Conservation (phyloP, 768 basidiomycete species). For the Xanthoconium purpureum region DNA sequence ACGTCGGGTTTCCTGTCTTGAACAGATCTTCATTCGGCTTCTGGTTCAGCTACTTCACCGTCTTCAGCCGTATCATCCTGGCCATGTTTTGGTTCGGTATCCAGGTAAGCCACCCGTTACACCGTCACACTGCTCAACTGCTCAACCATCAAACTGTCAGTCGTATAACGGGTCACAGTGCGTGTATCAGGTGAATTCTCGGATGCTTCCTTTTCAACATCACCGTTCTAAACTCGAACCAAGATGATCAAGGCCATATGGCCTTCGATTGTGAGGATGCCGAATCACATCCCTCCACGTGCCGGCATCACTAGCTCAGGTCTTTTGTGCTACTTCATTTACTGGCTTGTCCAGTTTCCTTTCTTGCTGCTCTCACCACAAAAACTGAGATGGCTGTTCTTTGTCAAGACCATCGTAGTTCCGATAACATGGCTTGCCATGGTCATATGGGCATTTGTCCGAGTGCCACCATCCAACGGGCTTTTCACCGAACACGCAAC, state of each 20-base stretch:
- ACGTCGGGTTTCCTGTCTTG: constrained; percentile 71
- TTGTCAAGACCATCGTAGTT: constrained; percentile 62
- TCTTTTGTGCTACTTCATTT: constrained; percentile 74
- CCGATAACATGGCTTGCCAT: constrained; percentile 66
- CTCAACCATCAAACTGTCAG: constrained; percentile 24
- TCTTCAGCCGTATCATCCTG: constrained; percentile 72
- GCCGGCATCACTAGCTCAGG: constrained; percentile 66
- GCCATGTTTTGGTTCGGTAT: constrained; percentile 85
- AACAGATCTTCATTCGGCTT: constrained; percentile 86
- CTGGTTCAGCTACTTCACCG: constrained; percentile 86
- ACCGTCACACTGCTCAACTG: background rate
- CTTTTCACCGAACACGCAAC: constrained; percentile 52
- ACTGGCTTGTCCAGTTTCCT: constrained; percentile 75
- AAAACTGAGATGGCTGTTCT: constrained; percentile 74
- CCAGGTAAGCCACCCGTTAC: constrained; percentile 40
- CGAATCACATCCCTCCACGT: constrained; percentile 56
- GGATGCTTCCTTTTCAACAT: background rate
- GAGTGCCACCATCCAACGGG: constrained; percentile 58
- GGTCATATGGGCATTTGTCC: constrained; percentile 75
- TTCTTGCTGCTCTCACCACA: constrained; percentile 76
- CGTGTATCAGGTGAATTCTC: constrained; percentile 51
- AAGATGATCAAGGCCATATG: constrained; percentile 80
- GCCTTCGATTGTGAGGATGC: constrained; percentile 64
- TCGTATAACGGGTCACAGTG: constrained; percentile 65
- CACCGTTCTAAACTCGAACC: background rate